Evolutionary conservation across 306 rosid species (phyloP).

Genomic region (Prunus salicina): DNA sequence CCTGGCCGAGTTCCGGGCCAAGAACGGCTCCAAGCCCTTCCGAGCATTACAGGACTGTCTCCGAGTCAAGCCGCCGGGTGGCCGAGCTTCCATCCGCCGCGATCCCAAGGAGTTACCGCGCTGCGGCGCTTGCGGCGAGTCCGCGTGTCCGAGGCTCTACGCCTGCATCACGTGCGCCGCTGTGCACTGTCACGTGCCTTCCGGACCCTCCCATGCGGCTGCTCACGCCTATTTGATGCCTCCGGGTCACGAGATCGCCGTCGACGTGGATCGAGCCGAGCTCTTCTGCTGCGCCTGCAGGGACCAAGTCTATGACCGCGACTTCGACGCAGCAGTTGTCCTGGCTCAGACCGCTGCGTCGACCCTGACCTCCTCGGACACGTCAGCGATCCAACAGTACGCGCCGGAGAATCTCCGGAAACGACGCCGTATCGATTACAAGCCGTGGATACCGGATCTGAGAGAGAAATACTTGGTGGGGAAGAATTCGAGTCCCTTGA

Average conservation of each 20-base stretch:
- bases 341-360: slow-evolving; percentile 67
- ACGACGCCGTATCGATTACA: slow-evolving; percentile 75
- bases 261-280: slow-evolving; percentile 92
- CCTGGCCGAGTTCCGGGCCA: slow-evolving; percentile 65
- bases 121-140: slow-evolving; percentile 56
- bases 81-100: slow-evolving; percentile 78
- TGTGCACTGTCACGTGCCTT: slow-evolving; percentile 56
- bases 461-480: slow-evolving; percentile 54
- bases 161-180: slow-evolving; percentile 81
- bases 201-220: slow-evolving; percentile 61
- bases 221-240: slow-evolving; percentile 61
- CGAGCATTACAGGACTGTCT: slow-evolving; percentile 75
- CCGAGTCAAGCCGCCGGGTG: slow-evolving; percentile 71
- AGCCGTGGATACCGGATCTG: slow-evolving; percentile 73
- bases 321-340: slow-evolving; percentile 83
- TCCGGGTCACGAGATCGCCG: slow-evolving; percentile 86
- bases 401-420: slow-evolving; percentile 82
- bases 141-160: slow-evolving; percentile 50
- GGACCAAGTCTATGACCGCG: slow-evolving; percentile 90
- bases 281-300: slow-evolving; percentile 88
- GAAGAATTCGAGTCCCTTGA: slow-evolving; percentile 45
- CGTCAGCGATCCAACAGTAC: slow-evolving; percentile 19
- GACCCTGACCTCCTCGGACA: slow-evolving; percentile 19
- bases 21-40: slow-evolving; percentile 68
- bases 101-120: slow-evolving; percentile 68